Evolutionary conservation across 225 moss, liverwort and hornwort genomes (phyloP).

Genomic region (Marchantia polymorpha): DNA sequence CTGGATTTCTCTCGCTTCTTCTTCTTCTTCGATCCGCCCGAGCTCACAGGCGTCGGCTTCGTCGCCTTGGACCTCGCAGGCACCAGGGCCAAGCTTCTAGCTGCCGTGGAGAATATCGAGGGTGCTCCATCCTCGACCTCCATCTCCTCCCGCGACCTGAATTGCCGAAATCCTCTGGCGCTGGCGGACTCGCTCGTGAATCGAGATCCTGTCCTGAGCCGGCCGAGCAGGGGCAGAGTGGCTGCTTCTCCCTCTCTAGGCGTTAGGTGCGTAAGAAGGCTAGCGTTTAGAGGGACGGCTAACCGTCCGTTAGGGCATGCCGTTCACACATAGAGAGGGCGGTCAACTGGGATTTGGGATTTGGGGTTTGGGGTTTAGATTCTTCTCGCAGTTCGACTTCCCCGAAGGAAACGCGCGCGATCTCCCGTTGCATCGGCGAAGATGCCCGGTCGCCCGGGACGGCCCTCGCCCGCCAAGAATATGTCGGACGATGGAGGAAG

Average conservation of each 20-base stretch:
- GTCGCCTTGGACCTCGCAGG: neutral
- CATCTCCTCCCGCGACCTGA: neutral
- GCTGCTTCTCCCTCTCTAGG: neutral
- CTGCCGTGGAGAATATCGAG: constrained; percentile 19
- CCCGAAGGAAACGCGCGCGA: too few relatives aligned
- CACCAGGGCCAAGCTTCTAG: neutral
- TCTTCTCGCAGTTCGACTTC: too few relatives aligned
- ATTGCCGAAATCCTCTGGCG: neutral
- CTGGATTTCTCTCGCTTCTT: neutral
- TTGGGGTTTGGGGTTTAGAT: too few relatives aligned
- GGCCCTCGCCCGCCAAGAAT: neutral
- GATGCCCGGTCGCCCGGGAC: constrained; percentile 17
- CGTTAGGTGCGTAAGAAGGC: neutral
- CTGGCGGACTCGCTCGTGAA: neutral
- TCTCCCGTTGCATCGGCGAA: neutral
- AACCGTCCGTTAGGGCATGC: neutral
- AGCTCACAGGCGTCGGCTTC: neutral
- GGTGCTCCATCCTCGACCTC: constrained; percentile 28
- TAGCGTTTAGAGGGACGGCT: neutral
- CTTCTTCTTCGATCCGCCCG: neutral
- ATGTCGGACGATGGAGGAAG: constrained; percentile 14
- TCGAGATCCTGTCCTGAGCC: neutral
- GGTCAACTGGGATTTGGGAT: neutral
- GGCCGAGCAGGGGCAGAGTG: neutral
- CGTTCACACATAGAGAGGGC: constrained; percentile 2